These are phyloP conservation scores for Tuber microsphaerosporum DNA, from an alignment of 495 filamentous ascomycete genomes.

Conservation along the genomic window DNA sequence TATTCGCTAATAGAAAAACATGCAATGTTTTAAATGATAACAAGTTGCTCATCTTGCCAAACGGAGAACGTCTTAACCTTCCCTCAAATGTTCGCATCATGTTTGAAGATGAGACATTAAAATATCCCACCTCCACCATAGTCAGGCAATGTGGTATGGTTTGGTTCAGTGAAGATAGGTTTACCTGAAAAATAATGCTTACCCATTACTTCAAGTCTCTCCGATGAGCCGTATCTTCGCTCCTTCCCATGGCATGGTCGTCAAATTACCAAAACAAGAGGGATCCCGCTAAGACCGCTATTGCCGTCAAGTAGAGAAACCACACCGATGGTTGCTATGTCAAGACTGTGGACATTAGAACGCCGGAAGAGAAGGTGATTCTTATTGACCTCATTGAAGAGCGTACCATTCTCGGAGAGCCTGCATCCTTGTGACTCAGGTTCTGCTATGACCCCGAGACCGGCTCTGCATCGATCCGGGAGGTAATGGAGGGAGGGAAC, in stretches of 20 bases:
- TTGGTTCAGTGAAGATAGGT: slow-evolving; percentile 97
- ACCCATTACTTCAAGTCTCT: slow-evolving; percentile 77
- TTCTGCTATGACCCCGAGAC: slow-evolving; percentile 94
- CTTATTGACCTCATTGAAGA: no score
- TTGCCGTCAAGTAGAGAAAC: no score
- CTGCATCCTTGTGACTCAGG: slow-evolving; percentile 66
- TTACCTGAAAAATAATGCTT: slow-evolving; percentile 86
- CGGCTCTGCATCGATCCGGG: slow-evolving; percentile 91
- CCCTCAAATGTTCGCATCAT: slow-evolving; percentile 95
- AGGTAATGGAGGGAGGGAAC: no score
- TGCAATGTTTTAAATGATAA: slow-evolving; percentile 92
- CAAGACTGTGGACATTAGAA: no score
- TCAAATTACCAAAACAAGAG: no score
- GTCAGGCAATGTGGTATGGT: slow-evolving; percentile 99
- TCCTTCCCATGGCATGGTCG: no score
- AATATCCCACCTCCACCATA: slow-evolving; percentile 93
- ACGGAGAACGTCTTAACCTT: slow-evolving; percentile 91
- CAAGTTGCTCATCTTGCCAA: slow-evolving; percentile 89
- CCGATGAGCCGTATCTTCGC: no score
- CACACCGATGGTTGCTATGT: no score
- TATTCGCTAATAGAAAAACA: slow-evolving; percentile 17
- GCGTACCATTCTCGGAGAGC: no score
- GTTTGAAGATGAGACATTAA: slow-evolving; percentile 98
- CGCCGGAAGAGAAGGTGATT: no score
- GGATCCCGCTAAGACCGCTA: no score